Percentiles rank a stretch among this genome's conserved stretches.
phyloP scores from a whole-genome alignment of 305 asterid genomes.

The Petunia hybrid region DNA sequence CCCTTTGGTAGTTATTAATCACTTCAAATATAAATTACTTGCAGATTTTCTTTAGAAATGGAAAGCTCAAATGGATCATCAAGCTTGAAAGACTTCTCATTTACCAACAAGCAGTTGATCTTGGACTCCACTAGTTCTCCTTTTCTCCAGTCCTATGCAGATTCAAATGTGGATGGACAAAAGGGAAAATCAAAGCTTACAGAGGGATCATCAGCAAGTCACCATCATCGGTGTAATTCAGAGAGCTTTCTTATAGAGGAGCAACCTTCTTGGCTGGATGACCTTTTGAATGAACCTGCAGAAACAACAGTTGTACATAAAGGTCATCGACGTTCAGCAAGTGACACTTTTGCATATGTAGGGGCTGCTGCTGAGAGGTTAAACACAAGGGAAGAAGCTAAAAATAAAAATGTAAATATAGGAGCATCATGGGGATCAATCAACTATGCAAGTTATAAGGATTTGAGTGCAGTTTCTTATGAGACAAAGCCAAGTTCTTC shows the following conservation, averaged over 20 bases:
- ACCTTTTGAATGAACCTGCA: conserved; percentile 60
- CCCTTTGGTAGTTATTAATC: not conserved
- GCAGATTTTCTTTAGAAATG: conserved; percentile 44
- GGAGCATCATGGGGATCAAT: conserved; percentile 39
- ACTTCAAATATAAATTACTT: conserved; percentile 26
- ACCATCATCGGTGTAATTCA: conserved; percentile 59
- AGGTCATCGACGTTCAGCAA: conserved; percentile 69
- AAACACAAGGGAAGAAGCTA: conserved; percentile 43
- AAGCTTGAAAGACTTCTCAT: conserved; percentile 29
- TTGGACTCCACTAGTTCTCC: conserved; percentile 32
- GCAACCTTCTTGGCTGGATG: conserved; percentile 77
- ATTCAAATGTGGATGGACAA: conserved; percentile 33
- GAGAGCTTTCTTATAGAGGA: conserved; percentile 61
- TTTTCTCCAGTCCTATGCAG: conserved; percentile 39
- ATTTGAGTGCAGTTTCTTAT: conserved; percentile 31
- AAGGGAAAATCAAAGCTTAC: conserved; percentile 19
- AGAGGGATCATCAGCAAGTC: conserved; percentile 30
- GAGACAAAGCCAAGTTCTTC: conserved; percentile 41
- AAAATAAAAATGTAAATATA: conserved; percentile 34
- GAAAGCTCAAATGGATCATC: conserved; percentile 41
- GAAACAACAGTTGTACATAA: conserved; percentile 31
- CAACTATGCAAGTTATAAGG: conserved; percentile 33
- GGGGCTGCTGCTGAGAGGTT: conserved; percentile 44
- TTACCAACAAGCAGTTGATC: conserved; percentile 26
- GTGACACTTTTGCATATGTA: conserved; percentile 58